phyloP scores from a whole-genome alignment of 805 yeast genomes.

The Kluyveromyces dobzhanskii region DNA sequence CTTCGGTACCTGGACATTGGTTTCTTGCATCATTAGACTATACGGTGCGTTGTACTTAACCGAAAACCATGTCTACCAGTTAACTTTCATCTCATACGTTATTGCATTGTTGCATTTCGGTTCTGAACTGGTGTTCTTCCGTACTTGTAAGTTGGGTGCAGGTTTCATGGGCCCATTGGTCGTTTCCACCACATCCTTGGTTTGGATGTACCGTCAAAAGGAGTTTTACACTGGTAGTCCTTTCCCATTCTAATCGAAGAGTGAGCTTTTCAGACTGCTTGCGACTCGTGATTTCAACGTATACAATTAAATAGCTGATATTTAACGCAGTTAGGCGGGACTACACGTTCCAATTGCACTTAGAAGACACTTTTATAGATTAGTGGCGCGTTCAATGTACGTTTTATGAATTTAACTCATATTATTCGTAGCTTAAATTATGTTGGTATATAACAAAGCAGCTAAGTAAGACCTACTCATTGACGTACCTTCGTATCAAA shows the following conservation, averaged over 20 bases:
- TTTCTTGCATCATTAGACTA: constrained; percentile 74
- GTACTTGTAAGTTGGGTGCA: constrained; percentile 75
- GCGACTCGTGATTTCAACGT: too few relatives aligned
- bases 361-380: too few relatives aligned
- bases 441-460: too few relatives aligned
- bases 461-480: neutral
- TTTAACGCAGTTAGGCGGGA: too few relatives aligned
- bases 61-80: constrained; percentile 63
- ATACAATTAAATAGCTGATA: too few relatives aligned
- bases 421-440: too few relatives aligned
- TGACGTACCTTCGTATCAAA: neutral
- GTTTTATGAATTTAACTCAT: too few relatives aligned
- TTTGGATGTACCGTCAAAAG: constrained; percentile 75
- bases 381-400: too few relatives aligned
- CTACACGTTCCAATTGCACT: too few relatives aligned
- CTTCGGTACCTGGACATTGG: constrained; percentile 95
- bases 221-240: constrained; percentile 45
- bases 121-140: constrained; percentile 71
- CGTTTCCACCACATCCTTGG: constrained; percentile 62
- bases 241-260: constrained; percentile 6
- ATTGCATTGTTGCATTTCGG: constrained; percentile 82
- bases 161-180: constrained; percentile 87
- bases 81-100: constrained; percentile 70
- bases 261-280: too few relatives aligned
- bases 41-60: constrained; percentile 77